phyloP scores from a whole-genome alignment of 1,284 basidiomycete species.

The Tremellales sp. region DNA sequence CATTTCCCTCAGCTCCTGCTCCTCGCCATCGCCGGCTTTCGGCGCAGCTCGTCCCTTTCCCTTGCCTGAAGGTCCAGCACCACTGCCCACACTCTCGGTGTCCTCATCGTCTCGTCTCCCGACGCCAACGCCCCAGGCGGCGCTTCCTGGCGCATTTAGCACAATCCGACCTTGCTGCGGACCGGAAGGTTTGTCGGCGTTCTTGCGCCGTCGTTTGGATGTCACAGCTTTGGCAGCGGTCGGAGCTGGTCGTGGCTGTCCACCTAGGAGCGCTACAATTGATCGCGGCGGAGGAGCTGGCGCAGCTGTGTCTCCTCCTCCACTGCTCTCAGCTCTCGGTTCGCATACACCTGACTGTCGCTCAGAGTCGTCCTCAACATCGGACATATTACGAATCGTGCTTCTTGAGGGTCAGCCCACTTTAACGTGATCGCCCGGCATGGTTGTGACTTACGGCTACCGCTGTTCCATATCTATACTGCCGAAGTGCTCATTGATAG shows the following conservation, averaged over 20 bases:
- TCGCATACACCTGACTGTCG: too few species aligned
- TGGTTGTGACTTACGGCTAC: too few species aligned
- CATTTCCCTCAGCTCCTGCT: conserved; percentile 23
- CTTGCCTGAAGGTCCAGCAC: not conserved
- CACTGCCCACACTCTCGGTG: not conserved
- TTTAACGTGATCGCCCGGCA: too few species aligned
- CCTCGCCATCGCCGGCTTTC: conserved; percentile 11
- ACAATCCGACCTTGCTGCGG: conserved; percentile 5
- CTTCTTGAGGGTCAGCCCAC: too few species aligned
- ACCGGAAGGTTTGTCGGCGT: conserved; percentile 1
- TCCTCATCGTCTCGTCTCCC: not conserved
- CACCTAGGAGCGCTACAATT: not conserved
- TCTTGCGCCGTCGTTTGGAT: conserved; percentile 10
- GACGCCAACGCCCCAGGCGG: not conserved
- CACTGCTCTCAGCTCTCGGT: too few species aligned
- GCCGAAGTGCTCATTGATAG: too few species aligned
- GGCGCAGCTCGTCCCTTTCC: conserved; percentile 8
- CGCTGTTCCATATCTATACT: too few species aligned
- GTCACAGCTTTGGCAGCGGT: not conserved
- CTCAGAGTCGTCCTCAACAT: too few species aligned
- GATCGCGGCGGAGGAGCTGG: not conserved
- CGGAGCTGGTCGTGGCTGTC: not conserved
- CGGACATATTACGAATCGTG: too few species aligned
- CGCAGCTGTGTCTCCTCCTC: not conserved
- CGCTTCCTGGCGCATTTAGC: not conserved